These are phyloP conservation scores for Fusarium vanettenii DNA, from an alignment of 2,329 filamentous ascomycete species.

Conservation along the genomic window DNA sequence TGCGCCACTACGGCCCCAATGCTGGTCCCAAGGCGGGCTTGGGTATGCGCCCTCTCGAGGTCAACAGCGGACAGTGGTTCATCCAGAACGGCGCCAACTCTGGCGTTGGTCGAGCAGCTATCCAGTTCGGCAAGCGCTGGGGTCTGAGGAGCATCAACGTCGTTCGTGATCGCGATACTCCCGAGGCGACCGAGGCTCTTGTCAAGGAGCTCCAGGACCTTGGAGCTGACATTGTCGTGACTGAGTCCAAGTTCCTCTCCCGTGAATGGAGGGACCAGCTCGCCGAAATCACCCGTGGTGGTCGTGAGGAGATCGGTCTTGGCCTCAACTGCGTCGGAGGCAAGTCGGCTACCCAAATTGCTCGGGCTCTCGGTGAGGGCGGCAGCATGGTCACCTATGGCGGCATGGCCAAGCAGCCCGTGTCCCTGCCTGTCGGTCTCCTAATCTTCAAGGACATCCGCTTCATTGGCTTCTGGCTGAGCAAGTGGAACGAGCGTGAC, in stretches of 20 bases:
- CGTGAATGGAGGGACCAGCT: slow-evolving; percentile 72
- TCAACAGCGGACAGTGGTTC: slow-evolving; percentile 81
- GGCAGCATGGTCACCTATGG: slow-evolving; percentile 92
- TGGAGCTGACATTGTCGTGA: slow-evolving; percentile 68
- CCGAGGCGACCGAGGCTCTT: slow-evolving; percentile 71
- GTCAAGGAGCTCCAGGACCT: slow-evolving; percentile 64
- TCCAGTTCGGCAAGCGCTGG: slow-evolving; percentile 88
- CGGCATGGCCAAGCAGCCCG: slow-evolving; percentile 90
- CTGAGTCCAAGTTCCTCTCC: slow-evolving; percentile 65
- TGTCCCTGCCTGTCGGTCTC: slow-evolving; percentile 82
- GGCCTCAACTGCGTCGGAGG: slow-evolving; percentile 96
- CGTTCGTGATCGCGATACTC: slow-evolving; percentile 76
- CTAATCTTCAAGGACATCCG: slow-evolving; percentile 93
- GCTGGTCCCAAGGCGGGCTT: slow-evolving; percentile 58
- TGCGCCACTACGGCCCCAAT: slow-evolving; percentile 77
- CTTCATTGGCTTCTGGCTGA: slow-evolving; percentile 96
- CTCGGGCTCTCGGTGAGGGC: slow-evolving; percentile 76
- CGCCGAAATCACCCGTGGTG: slow-evolving; percentile 75
- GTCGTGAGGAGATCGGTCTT: slow-evolving; percentile 77
- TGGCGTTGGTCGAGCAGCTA: slow-evolving; percentile 89
- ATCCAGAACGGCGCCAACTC: slow-evolving; percentile 97
- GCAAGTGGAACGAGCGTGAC: slow-evolving; percentile 84
- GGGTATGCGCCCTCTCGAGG: slow-evolving; percentile 58
- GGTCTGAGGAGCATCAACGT: slow-evolving; percentile 92
- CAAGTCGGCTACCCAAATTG: slow-evolving; percentile 81